These are phyloP conservation scores for Zea mays DNA, from an alignment of 176 grass and related monocot species.

Conservation along the genomic window DNA sequence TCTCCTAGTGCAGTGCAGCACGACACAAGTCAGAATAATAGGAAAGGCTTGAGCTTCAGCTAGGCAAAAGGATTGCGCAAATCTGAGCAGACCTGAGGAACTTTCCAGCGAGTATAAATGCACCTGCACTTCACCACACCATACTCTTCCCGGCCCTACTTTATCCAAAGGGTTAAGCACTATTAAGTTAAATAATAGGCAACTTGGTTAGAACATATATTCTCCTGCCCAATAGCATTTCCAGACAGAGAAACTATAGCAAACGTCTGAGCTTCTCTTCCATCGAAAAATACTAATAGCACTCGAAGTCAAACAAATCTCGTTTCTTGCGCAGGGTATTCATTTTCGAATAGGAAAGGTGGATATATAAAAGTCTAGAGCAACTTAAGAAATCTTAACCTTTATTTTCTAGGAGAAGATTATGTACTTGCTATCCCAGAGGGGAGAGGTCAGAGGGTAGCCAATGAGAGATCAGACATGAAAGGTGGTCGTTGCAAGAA, in stretches of 20 bases:
- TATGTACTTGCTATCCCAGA: slow-evolving; percentile 59
- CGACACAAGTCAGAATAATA: slow-evolving; percentile 24
- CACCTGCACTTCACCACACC: slow-evolving; percentile 37
- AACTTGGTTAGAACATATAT: slow-evolving; percentile 44
- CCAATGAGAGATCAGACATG: slow-evolving; percentile 57
- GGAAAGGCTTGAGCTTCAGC: not conserved
- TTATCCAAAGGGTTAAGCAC: slow-evolving; percentile 48
- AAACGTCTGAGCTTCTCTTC: slow-evolving; percentile 17
- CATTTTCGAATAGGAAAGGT: not conserved
- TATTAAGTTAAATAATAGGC: slow-evolving; percentile 41
- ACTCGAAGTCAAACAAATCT: slow-evolving; percentile 40
- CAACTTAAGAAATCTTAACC: not conserved
- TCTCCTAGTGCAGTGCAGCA: not conserved
- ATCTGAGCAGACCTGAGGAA: slow-evolving; percentile 26
- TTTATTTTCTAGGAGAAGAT: slow-evolving; percentile 7
- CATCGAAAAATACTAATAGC: slow-evolving; percentile 19
- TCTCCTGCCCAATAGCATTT: slow-evolving; percentile 30
- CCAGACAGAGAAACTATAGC: slow-evolving; percentile 27
- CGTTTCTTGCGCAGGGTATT: not conserved
- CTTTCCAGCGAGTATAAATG: slow-evolving; percentile 49
- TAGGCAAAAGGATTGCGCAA: slow-evolving; percentile 44
- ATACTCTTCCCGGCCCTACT: slow-evolving; percentile 41
- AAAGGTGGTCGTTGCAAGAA: slow-evolving; percentile 60
- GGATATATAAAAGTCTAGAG: not conserved
- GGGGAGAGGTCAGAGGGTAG: slow-evolving; percentile 39